Evolutionary conservation across 2,329 filamentous ascomycete species (phyloP), one percentile per base, ranked within the genome.

Genomic region (Alternaria arbusti): DNA sequence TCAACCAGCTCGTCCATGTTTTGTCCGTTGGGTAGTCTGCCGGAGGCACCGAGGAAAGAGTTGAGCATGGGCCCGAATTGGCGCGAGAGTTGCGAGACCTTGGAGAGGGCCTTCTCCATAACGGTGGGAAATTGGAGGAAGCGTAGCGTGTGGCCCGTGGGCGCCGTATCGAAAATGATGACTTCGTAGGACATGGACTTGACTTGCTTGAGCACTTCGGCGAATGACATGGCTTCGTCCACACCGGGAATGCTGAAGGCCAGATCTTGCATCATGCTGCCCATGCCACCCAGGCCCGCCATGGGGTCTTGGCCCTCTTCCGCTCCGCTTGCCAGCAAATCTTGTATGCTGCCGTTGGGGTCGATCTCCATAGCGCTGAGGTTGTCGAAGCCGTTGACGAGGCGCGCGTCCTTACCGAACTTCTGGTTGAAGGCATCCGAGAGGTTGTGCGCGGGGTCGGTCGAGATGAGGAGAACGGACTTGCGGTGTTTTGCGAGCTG

Each of bases 301-400:
- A 92, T 89, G 44, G 89, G 89, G 69, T 94, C 91, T 70, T 89
- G 86, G 3, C 85, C 87, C 25, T 86, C 88, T 54, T 92, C 92
- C 17, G 93, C 93, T 46, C 88, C 90, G 77, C 90, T 91, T 10
- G 92, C 91, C 67, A 99, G 84, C 60, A 99, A 84, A 79, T 99
- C 96, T 83, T 97, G 96, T 81, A 99, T 97, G 78, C 93, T 97
- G 51, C 95, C 96, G 79, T 97, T 98, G 57, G 96, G 96, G 78
- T 99, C 96, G 74, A 99, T 98, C 83, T 99, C 96, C 96, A 99
- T 99, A 67, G 96, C 96, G 79, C 93, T 96, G 71, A 99, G 85
- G 81, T 97, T 97, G 32, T 90, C 89, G 78, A 97, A 97, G 71
- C 96, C 96, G 73, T 97, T 90, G 69, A 99, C 87, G 43, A 97